Base-by-base conservation (phyloP, 345 rosid genomes). In the Hibiscus syriacus region DNA sequence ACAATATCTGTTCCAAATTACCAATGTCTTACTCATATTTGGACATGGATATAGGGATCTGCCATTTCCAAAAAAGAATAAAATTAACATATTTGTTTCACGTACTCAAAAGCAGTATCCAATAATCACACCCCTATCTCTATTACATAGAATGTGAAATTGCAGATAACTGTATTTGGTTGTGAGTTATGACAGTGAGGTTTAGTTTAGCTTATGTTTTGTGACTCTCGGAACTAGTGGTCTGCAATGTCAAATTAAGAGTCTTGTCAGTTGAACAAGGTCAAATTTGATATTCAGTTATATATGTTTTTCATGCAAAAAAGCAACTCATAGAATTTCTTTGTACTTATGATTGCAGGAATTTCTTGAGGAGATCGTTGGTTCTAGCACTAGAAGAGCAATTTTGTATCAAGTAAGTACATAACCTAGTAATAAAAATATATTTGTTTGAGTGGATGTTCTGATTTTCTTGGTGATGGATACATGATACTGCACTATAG, bases 321-420 rank as follows among this genome's bases (percentile, higher is more conserved):
- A 2, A 50, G 22, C 34, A 48, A 70, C 73, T 70, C 45, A 45
- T 3, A 41, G 0, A 3, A 17, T 46, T 65, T 69, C 57, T 6
- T 70, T 29, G 16, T 68, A 7, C 63, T 10, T 60, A 50, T 73
- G 54, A 30, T 72, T 74, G 78, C 88, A 87, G 90, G 93, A 85
- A 70, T 94, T 83, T 79, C 83, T 94, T 68, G 88, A 90, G 57
- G 99, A 94, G 74, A 55, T 17, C 39, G 73, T 94, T 32, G 98
- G 97, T 25, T 68, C 78, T 16, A 66, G 39, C 70, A 86, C 87
- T 61, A 82, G 99, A 74, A 76, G 97, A 69, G 77, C 80, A 70
- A 75, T 89, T 34, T 79, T 94, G 70, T 88, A 92, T 80, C 85
- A 86, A 79, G 99, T 94, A 74, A 69, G 83, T 66, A 64, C 49